Evolutionary conservation across 2,329 filamentous ascomycete genomes (phyloP).

Genomic region (Beauveria brongniartii): DNA sequence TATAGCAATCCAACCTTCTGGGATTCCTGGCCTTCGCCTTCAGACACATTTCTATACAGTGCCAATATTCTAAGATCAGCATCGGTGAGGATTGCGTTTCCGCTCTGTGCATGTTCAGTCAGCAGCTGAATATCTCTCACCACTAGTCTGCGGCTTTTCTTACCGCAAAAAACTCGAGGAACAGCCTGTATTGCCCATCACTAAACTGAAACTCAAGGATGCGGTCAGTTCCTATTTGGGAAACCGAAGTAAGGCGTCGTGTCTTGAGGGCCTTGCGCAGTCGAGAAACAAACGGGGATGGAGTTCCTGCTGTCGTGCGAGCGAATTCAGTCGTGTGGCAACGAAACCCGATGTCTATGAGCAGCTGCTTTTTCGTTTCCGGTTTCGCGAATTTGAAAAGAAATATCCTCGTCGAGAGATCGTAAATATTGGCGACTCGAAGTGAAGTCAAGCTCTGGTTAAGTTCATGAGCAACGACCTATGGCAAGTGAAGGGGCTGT

Average conservation of each 20-base stretch:
- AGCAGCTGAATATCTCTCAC: constrained; percentile 6
- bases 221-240: constrained; percentile 85
- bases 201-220: constrained; percentile 90
- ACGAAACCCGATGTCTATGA: constrained; percentile 92
- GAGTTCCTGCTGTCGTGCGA: constrained; percentile 74
- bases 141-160: background rate
- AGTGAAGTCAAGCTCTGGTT: constrained; percentile 66
- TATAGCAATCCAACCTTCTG: constrained; percentile 72
- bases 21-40: constrained; percentile 76
- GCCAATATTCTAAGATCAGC: constrained; percentile 73
- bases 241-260: constrained; percentile 68
- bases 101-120: constrained; percentile 41
- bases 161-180: constrained; percentile 86
- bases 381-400: constrained; percentile 92
- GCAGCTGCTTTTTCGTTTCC: constrained; percentile 76
- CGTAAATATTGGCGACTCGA: constrained; percentile 89
- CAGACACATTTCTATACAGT: constrained; percentile 69
- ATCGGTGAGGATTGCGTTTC: constrained; percentile 91
- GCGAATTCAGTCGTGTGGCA: constrained; percentile 90
- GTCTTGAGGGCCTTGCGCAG: constrained; percentile 86
- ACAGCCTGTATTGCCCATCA: constrained; percentile 80
- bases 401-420: constrained; percentile 90
- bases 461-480: constrained; percentile 95
- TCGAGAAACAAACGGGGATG: constrained; percentile 76
- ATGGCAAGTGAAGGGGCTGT: constrained; percentile 5